These are phyloP conservation scores for Trichosporon coremiiforme DNA, from an alignment of 1,284 basidiomycete species.

Conservation along the genomic window DNA sequence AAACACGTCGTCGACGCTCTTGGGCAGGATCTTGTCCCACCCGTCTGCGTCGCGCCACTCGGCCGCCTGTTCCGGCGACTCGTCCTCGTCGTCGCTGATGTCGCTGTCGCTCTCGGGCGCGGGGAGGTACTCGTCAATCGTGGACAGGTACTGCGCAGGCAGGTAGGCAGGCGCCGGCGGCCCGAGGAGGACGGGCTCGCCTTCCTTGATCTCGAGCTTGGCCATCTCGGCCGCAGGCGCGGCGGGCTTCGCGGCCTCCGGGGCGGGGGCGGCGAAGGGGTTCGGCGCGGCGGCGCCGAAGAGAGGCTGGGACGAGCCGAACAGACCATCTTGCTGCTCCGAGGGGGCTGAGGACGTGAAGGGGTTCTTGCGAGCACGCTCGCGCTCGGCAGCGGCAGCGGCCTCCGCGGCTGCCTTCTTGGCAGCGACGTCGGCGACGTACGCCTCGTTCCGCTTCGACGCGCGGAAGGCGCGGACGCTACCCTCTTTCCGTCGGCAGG, in stretches of 20 bases:
- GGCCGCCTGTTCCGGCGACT: slow-evolving; percentile 38
- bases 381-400: slow-evolving; percentile 41
- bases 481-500: slow-evolving; percentile 52
- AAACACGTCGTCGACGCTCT: slow-evolving; percentile 55
- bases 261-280: slow-evolving; percentile 33
- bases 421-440: slow-evolving; percentile 51
- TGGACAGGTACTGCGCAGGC: slow-evolving; percentile 54
- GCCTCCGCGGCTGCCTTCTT: slow-evolving; percentile 46
- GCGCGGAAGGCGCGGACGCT: slow-evolving; percentile 55
- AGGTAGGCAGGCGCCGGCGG: slow-evolving; percentile 54
- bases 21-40: slow-evolving; percentile 51
- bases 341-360: slow-evolving; percentile 40
- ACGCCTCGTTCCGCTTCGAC: slow-evolving; percentile 54
- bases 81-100: slow-evolving; percentile 38
- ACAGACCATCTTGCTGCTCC: slow-evolving; percentile 1
- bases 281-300: slow-evolving; percentile 41
- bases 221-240: background rate
- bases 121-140: slow-evolving; percentile 55
- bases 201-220: slow-evolving; percentile 29
- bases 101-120: slow-evolving; percentile 38
- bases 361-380: slow-evolving; percentile 52
- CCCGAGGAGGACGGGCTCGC: slow-evolving; percentile 33
- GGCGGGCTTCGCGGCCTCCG: background rate
- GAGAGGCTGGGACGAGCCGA: slow-evolving; percentile 20
- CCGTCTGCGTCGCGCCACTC: slow-evolving; percentile 42